Percentiles rank a stretch among this genome's conserved stretches.
Conservation (phyloP, 305 asterid species). For the Solanum hybrid region DNA sequence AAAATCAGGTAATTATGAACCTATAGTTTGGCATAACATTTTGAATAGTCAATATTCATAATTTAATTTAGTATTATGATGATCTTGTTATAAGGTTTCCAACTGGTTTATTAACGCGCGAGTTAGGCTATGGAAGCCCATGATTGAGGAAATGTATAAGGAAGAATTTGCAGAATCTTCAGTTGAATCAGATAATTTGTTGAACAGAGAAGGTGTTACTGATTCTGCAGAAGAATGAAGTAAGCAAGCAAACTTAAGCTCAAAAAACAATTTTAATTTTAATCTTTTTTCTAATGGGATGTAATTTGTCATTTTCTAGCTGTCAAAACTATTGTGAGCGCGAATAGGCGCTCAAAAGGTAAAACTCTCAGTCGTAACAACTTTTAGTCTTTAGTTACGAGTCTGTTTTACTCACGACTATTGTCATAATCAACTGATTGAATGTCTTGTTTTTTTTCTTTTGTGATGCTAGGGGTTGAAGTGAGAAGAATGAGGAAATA, state of each 20-base stretch:
- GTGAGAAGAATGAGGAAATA: neutral
- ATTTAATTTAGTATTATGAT: neutral
- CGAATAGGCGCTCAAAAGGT: neutral
- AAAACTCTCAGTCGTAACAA: neutral
- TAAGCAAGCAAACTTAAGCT: neutral
- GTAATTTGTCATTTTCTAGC: neutral
- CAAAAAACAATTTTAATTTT: neutral
- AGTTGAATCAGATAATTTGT: conserved; percentile 46
- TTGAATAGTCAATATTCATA: neutral
- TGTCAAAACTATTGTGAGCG: neutral
- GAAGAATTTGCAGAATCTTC: conserved; percentile 72
- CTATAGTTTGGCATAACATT: neutral
- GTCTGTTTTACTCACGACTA: neutral
- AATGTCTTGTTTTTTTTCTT: neutral
- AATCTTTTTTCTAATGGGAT: neutral
- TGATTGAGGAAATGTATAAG: conserved; percentile 92
- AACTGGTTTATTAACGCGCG: conserved; percentile 96
- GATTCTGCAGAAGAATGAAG: conserved; percentile 46
- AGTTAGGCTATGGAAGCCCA: conserved; percentile 94
- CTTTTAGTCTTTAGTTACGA: neutral
- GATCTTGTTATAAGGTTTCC: conserved; percentile 42
- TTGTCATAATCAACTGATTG: neutral
- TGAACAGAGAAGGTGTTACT: conserved; percentile 34
- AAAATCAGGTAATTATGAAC: conserved; percentile 58
- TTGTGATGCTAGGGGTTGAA: neutral